Percentiles rank a stretch among this genome's conserved stretches.
phyloP scores from a whole-genome alignment of 116 monocot species.

The Dioscorea cayenensis region DNA sequence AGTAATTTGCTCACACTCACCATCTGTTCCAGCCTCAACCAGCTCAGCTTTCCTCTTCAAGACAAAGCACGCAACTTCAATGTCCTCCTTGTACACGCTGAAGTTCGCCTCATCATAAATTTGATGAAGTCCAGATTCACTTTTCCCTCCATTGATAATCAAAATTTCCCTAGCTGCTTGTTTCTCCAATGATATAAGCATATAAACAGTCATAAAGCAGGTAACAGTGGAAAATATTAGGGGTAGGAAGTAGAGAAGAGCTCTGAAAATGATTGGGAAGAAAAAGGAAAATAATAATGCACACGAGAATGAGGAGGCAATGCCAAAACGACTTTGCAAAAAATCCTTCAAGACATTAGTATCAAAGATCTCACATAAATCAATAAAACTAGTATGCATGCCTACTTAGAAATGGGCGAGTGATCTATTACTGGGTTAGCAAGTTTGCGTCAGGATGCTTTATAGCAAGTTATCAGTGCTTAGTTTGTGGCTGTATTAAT shows the following conservation, averaged over 20 bases:
- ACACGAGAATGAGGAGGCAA: conserved; percentile 7
- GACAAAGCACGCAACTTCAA: conserved; percentile 30
- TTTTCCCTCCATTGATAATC: conserved; percentile 19
- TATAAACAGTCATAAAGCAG: conserved; percentile 13
- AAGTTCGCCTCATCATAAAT: conserved; percentile 28
- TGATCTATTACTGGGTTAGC: not conserved
- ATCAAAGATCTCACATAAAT: not conserved
- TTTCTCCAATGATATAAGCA: conserved; percentile 26
- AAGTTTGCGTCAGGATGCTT: not conserved
- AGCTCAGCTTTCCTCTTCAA: conserved; percentile 9
- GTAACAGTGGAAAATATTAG: conserved; percentile 20
- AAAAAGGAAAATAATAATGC: conserved; percentile 8
- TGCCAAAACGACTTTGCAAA: not conserved
- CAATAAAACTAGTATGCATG: not conserved
- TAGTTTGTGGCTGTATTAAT: not conserved
- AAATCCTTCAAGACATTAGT: not conserved
- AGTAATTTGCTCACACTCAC: conserved; percentile 13
- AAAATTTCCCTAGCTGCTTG: conserved; percentile 21
- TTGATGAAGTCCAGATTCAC: conserved; percentile 15
- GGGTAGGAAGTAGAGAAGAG: conserved; percentile 21
- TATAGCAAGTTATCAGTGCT: not conserved
- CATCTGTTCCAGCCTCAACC: conserved; percentile 2
- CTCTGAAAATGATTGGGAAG: conserved; percentile 7
- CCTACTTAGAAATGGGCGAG: not conserved
- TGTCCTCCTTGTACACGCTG: conserved; percentile 20